Conservation (phyloP, 2,329 filamentous ascomycete species). For the Geoglossum cookeanum region DNA sequence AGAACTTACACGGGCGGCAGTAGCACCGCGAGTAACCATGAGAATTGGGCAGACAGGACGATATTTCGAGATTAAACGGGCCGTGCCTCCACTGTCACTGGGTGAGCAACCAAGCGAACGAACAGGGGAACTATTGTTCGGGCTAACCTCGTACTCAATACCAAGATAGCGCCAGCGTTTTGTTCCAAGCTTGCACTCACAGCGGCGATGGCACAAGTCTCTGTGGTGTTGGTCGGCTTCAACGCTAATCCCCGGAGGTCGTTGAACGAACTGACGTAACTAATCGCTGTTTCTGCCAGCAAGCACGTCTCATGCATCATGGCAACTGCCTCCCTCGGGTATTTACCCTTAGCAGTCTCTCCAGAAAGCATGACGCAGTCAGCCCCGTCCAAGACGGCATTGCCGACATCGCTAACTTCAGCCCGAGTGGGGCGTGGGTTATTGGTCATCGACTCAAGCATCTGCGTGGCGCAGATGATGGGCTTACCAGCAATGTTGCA, state of each 20-base stretch:
- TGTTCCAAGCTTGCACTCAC: conserved; percentile 91
- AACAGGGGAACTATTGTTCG: neutral
- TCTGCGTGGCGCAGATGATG: conserved; percentile 96
- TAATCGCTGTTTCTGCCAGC: conserved; percentile 90
- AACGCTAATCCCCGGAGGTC: conserved; percentile 72
- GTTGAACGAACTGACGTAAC: conserved; percentile 91
- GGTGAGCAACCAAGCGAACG: neutral
- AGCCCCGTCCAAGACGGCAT: conserved; percentile 90
- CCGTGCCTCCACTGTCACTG: conserved; percentile 56
- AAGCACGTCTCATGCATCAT: conserved; percentile 99
- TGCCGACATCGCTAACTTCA: conserved; percentile 96
- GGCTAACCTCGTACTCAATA: conserved; percentile 67
- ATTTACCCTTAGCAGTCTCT: conserved; percentile 94
- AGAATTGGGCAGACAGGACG: conserved; percentile 97
- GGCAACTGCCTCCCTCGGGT: conserved; percentile 75
- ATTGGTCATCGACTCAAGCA: conserved; percentile 99
- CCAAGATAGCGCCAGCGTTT: conserved; percentile 88
- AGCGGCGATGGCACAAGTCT: conserved; percentile 93
- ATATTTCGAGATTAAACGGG: conserved; percentile 93
- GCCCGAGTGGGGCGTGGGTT: conserved; percentile 96
- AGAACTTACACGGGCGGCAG: conserved; percentile 47
- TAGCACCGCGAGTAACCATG: conserved; percentile 84
- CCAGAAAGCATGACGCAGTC: conserved; percentile 99
- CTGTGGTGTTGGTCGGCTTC: conserved; percentile 69
- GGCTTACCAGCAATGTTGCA: conserved; percentile 99